These are phyloP conservation scores for Lactarius deliciosus DNA, from an alignment of 768 basidiomycete genomes.

Conservation along the genomic window DNA sequence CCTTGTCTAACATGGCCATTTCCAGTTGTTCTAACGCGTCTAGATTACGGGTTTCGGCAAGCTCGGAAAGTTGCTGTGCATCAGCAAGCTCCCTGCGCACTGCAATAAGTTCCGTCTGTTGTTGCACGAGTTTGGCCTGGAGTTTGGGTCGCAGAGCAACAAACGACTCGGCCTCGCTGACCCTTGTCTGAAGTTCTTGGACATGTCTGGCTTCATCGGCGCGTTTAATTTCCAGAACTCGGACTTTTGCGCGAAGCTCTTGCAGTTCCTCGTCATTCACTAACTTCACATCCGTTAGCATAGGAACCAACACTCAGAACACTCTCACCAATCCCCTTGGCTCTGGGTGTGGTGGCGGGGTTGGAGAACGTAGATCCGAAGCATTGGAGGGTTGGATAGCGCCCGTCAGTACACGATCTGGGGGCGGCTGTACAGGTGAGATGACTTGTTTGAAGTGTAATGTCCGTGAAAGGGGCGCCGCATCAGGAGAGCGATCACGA, in stretches of 20 bases:
- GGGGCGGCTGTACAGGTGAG: slow-evolving; percentile 34
- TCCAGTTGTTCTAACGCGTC: slow-evolving; percentile 91
- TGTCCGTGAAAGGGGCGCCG: slow-evolving; percentile 27
- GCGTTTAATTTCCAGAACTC: slow-evolving; percentile 83
- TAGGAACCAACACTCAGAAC: background rate
- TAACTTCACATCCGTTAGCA: slow-evolving; percentile 6
- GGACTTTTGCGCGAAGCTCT: slow-evolving; percentile 79
- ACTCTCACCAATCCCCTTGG: slow-evolving; percentile 8
- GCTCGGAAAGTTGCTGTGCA: slow-evolving; percentile 66
- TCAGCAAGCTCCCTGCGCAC: slow-evolving; percentile 78
- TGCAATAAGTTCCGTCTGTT: slow-evolving; percentile 76
- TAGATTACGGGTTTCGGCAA: slow-evolving; percentile 65
- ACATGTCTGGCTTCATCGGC: slow-evolving; percentile 83
- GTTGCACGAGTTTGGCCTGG: slow-evolving; percentile 79
- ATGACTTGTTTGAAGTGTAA: slow-evolving; percentile 37
- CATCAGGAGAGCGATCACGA: slow-evolving; percentile 35
- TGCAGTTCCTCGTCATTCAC: slow-evolving; percentile 61
- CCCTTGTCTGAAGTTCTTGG: slow-evolving; percentile 80
- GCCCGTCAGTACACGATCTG: slow-evolving; percentile 18
- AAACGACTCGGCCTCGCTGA: slow-evolving; percentile 81
- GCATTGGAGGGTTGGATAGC: slow-evolving; percentile 24
- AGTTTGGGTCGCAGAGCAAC: slow-evolving; percentile 85
- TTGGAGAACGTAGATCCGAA: slow-evolving; percentile 11
- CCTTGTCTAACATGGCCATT: slow-evolving; percentile 93
- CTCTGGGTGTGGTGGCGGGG: slow-evolving; percentile 15